phyloP scores from a whole-genome alignment of 805 yeast genomes.

The Ogataea henricii region DNA sequence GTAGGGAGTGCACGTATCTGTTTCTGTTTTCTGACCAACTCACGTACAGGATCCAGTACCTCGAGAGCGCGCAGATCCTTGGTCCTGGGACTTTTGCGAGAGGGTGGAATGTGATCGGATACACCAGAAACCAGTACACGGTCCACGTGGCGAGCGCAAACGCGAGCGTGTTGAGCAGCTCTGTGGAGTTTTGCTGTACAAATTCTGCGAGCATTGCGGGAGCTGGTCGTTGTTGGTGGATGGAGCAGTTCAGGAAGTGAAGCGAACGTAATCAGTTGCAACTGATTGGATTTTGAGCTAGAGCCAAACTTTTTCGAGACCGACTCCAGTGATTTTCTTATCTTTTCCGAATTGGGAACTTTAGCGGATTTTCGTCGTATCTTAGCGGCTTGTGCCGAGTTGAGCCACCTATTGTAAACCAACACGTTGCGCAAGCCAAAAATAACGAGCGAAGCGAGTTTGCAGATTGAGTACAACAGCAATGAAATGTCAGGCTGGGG shows the following conservation, averaged over 20 bases:
- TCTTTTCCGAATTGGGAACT: slow-evolving; percentile 1
- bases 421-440: no score
- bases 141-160: slow-evolving; percentile 10
- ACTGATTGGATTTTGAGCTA: background rate
- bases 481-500: no score
- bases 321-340: background rate
- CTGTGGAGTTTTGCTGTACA: slow-evolving; percentile 4
- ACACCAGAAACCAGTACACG: slow-evolving; percentile 30
- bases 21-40: slow-evolving; percentile 53
- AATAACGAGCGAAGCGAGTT: no score
- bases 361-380: background rate
- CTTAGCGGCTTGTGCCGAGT: background rate
- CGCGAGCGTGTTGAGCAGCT: slow-evolving; percentile 8
- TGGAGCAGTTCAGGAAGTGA: background rate
- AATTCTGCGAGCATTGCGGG: slow-evolving; percentile 15
- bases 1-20: slow-evolving; percentile 50
- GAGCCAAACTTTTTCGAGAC: background rate
- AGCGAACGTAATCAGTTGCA: background rate
- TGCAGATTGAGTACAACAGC: no score
- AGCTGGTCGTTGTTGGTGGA: background rate
- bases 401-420: no score
- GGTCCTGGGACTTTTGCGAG: slow-evolving; percentile 62
- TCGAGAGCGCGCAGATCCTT: slow-evolving; percentile 46
- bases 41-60: slow-evolving; percentile 41
- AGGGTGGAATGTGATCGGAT: slow-evolving; percentile 53